Base-by-base conservation (phyloP, 805 yeast species). In the Teunomyces funiuensis region DNA sequence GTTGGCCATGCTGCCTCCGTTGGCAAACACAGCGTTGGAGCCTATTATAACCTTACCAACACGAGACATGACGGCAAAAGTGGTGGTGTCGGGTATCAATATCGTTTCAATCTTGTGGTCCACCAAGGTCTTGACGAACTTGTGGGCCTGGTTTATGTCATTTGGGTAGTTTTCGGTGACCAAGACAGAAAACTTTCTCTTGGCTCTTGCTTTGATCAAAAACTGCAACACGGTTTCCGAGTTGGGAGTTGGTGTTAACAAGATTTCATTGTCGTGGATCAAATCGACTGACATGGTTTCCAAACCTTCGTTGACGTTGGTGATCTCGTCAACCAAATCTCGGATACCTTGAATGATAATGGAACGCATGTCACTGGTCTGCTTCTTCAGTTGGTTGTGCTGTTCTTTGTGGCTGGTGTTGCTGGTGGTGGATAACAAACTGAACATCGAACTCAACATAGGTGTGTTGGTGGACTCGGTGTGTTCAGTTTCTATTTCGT, bases 1-100 rank as follows among this genome's bases (percentile, higher is more conserved):
- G 18, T 85, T 80, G 2, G 96, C 80, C 37, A 88, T 79, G 50
- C 96, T 85, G 8, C 98, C 97, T 45, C 99, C 99, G 58, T 93
- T 93, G 40, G 96, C 96, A 60, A 93, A 85, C 4, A 93, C 97
- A 0, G 96, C 81, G 46, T 86, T 78, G 4, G 98, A 85, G 28
- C 98, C 97, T 40, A 95, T 79, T 44, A 93, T 80, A 22, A 93
- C 99, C 61, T 95, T 95, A 33, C 97, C 97, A 4, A 93, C 98
- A 50, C 97, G 74, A 28, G 97, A 86, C 98, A 93, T 93, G 36
- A 93, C 88, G 0, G 99, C 97, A 63, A 84, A 88, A 0, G 85
- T 89, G 18, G 95, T 85, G 4, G 95, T 77, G 59, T 93, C 99
- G 1, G 99, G 97, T 26, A 93, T 85, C 41, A 93, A 77, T 2